Evolutionary conservation across 768 basidiomycete genomes (phyloP).

Genomic region (Lactifluus rugatus): DNA sequence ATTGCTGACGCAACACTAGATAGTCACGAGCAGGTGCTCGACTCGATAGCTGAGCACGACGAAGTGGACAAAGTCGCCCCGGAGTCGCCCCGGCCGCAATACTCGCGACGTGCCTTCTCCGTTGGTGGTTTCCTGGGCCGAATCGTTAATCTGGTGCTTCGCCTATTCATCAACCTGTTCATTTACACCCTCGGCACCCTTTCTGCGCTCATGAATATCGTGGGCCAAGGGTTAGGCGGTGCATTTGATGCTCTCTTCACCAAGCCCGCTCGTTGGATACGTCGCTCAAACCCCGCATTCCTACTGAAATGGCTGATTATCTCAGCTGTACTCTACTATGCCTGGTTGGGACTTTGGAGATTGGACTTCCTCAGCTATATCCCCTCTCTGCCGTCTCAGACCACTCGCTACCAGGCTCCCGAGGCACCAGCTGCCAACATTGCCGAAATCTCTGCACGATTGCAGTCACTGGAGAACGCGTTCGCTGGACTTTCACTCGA

Average conservation of each 20-base stretch:
- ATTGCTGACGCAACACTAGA: conserved; percentile 26
- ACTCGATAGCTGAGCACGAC: conserved; percentile 57
- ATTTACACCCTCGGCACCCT: conserved; percentile 19
- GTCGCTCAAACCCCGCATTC: conserved; percentile 27
- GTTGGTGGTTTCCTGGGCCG: conserved; percentile 39
- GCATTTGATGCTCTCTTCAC: conserved; percentile 38
- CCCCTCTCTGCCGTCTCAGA: conserved; percentile 25
- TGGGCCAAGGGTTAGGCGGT: conserved; percentile 37
- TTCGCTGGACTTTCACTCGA: conserved; percentile 52
- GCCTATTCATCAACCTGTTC: conserved; percentile 18
- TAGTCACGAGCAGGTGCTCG: conserved; percentile 40
- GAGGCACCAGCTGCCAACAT: conserved; percentile 55
- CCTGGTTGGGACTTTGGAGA: conserved; percentile 37
- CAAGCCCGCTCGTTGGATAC: conserved; percentile 37
- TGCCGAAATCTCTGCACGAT: conserved; percentile 51
- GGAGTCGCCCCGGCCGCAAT: neutral
- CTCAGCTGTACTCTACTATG: conserved; percentile 34
- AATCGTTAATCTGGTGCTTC: conserved; percentile 32
- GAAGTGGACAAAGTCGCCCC: conserved; percentile 29
- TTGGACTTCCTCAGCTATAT: conserved; percentile 11
- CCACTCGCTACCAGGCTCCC: conserved; percentile 40
- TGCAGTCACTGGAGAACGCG: conserved; percentile 54
- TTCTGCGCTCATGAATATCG: conserved; percentile 16
- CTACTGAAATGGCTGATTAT: conserved; percentile 37
- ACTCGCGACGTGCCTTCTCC: conserved; percentile 28